phyloP scores from a whole-genome alignment of 2,329 filamentous ascomycete genomes.

The Chaetomium olivaceum region DNA sequence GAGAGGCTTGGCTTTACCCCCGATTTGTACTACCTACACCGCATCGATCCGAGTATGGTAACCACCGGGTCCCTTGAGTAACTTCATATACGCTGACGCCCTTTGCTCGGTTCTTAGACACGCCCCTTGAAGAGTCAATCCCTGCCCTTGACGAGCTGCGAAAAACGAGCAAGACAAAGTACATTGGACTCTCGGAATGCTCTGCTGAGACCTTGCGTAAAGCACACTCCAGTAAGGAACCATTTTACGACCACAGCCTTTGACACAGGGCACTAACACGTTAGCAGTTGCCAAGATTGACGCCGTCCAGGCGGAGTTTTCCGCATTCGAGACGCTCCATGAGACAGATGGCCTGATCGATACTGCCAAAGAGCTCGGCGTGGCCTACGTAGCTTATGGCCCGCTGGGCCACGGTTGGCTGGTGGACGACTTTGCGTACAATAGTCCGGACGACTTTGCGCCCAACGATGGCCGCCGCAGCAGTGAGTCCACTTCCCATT shows the following conservation, averaged over 20 bases:
- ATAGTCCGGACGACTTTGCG: constrained; percentile 6
- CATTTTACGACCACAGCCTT: not conserved
- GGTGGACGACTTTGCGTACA: constrained; percentile 15
- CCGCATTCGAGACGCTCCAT: constrained; percentile 13
- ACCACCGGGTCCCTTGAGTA: not conserved
- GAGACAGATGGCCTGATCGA: constrained; percentile 13
- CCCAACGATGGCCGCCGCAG: constrained; percentile 4
- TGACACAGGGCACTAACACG: not conserved
- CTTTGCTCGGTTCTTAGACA: not conserved
- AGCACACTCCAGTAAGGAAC: constrained; percentile 11
- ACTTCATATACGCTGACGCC: constrained; percentile 6
- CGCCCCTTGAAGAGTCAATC: constrained; percentile 12
- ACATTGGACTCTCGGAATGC: constrained; percentile 16
- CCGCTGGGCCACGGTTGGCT: constrained; percentile 15
- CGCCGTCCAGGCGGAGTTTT: constrained; percentile 14
- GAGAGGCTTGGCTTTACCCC: constrained; percentile 8
- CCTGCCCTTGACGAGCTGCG: constrained; percentile 12
- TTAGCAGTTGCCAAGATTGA: constrained; percentile 10
- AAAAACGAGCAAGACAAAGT: constrained; percentile 9
- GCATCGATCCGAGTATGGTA: constrained; percentile 13
- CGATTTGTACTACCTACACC: constrained; percentile 16
- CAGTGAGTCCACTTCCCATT: not conserved
- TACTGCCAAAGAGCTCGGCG: constrained; percentile 4
- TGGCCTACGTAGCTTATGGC: constrained; percentile 11
- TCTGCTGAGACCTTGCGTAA: constrained; percentile 14